phyloP scores from a whole-genome alignment of 2,329 filamentous ascomycete species.

The Xylariaceae sp. region DNA sequence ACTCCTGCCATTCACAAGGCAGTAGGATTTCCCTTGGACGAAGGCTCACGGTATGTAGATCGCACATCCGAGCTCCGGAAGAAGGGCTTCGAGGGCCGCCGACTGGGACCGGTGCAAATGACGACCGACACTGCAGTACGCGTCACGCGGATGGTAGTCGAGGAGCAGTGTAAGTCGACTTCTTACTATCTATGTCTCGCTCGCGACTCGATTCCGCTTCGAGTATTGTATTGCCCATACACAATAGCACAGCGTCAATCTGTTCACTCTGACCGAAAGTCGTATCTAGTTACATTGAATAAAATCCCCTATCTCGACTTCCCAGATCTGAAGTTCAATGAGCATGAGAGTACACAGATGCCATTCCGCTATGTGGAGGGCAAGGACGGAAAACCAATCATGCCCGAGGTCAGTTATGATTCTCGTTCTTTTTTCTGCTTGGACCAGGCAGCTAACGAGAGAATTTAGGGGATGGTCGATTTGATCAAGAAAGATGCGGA shows the following conservation, averaged over 20 bases:
- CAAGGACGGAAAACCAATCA: constrained; percentile 71
- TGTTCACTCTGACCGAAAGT: not conserved
- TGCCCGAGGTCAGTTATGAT: constrained; percentile 73
- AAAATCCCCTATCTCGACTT: constrained; percentile 80
- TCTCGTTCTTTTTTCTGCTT: not conserved
- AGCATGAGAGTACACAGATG: constrained; percentile 95
- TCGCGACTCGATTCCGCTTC: not conserved
- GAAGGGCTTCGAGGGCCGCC: constrained; percentile 84
- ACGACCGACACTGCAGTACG: constrained; percentile 96
- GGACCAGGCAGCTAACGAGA: not conserved
- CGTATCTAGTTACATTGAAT: constrained; percentile 53
- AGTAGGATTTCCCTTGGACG: not conserved
- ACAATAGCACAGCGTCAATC: constrained; percentile 43
- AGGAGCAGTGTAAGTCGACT: constrained; percentile 63
- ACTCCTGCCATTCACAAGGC: not conserved
- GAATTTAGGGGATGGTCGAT: constrained; percentile 84
- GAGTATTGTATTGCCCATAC: not conserved
- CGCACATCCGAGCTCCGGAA: constrained; percentile 92
- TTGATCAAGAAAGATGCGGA: constrained; percentile 91
- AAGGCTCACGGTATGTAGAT: constrained; percentile 51
- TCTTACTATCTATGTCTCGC: not conserved
- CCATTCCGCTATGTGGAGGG: constrained; percentile 91
- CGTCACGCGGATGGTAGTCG: constrained; percentile 84
- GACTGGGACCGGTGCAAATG: constrained; percentile 93
- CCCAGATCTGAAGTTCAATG: constrained; percentile 83